phyloP scores from a whole-genome alignment of 2,329 filamentous ascomycete species.

The Curvularia sp. region DNA sequence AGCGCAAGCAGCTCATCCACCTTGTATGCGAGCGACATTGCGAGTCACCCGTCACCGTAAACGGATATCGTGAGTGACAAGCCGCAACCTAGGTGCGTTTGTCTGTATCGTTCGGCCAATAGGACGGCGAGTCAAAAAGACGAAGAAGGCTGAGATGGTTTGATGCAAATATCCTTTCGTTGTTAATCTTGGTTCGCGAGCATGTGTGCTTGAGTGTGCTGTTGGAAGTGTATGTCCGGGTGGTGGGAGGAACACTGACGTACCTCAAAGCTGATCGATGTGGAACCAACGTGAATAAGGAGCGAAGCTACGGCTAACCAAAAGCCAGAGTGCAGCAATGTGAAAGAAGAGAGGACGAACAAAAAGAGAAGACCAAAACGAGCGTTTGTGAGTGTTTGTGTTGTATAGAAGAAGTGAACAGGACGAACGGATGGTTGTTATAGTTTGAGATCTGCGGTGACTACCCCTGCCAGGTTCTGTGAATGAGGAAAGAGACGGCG shows the following conservation, averaged over 20 bases:
- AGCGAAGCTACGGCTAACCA: constrained; percentile 50
- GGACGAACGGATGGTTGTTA: constrained; percentile 26
- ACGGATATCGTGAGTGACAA: constrained; percentile 16
- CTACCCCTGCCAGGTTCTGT: constrained; percentile 24
- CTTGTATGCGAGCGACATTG: constrained; percentile 49
- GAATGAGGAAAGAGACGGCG: constrained; percentile 23
- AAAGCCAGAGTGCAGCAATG: constrained; percentile 48
- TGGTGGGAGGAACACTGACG: constrained; percentile 12
- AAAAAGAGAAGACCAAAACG: constrained; percentile 50
- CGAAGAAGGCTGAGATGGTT: constrained; percentile 44
- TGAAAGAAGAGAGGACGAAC: constrained; percentile 45
- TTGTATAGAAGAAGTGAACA: constrained; percentile 26
- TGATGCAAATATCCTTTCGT: constrained; percentile 48
- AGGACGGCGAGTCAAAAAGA: constrained; percentile 20
- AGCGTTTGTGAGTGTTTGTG: constrained; percentile 35
- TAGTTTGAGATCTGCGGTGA: constrained; percentile 31
- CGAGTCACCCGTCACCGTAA: constrained; percentile 15
- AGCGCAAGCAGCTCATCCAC: constrained; percentile 52
- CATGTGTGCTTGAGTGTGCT: not conserved
- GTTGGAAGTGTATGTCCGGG: not conserved
- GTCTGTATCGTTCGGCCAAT: constrained; percentile 18
- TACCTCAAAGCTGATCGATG: constrained; percentile 45
- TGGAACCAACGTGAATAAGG: constrained; percentile 37
- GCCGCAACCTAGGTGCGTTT: constrained; percentile 12
- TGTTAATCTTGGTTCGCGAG: constrained; percentile 8